Evolutionary conservation across 139 green algal species (phyloP).

Genomic region (Tetratostichococcus sp.): DNA sequence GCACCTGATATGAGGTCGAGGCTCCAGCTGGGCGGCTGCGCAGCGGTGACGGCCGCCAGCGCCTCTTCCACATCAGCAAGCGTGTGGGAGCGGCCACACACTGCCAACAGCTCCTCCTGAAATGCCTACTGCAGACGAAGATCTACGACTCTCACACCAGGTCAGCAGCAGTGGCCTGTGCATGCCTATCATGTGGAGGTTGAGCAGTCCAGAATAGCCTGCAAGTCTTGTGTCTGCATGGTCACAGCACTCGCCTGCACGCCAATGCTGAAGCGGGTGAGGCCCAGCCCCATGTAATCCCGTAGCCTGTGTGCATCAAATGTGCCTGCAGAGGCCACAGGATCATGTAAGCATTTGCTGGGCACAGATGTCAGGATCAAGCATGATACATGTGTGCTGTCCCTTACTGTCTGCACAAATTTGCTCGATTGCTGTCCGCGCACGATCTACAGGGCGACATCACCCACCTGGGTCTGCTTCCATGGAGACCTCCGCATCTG

Average conservation of each 20-base stretch:
- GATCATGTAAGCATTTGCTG: no score
- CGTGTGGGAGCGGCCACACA: constrained; percentile 69
- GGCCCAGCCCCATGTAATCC: constrained; percentile 68
- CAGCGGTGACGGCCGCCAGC: constrained; percentile 56
- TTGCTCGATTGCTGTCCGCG: no score
- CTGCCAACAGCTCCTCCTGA: constrained; percentile 53
- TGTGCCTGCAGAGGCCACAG: constrained; percentile 51
- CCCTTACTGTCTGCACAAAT: no score
- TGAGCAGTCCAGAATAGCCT: no score
- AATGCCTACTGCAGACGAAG: constrained; percentile 34
- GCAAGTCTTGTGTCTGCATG: no score
- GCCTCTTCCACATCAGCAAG: constrained; percentile 61
- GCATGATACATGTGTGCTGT: no score
- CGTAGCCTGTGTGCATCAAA: constrained; percentile 74
- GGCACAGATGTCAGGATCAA: no score
- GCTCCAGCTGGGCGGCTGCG: constrained; percentile 71
- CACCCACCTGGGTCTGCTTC: constrained; percentile 77
- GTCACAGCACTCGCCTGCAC: constrained; percentile 57
- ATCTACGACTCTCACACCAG: no score
- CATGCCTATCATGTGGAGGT: no score
- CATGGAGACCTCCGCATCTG: constrained; percentile 78
- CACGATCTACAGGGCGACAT: no score
- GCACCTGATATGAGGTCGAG: constrained; percentile 80
- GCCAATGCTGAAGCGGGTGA: constrained; percentile 88
- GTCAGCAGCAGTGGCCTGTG: no score